These are phyloP conservation scores for Candida manassasensis DNA, from an alignment of 805 yeast species.

Conservation along the genomic window DNA sequence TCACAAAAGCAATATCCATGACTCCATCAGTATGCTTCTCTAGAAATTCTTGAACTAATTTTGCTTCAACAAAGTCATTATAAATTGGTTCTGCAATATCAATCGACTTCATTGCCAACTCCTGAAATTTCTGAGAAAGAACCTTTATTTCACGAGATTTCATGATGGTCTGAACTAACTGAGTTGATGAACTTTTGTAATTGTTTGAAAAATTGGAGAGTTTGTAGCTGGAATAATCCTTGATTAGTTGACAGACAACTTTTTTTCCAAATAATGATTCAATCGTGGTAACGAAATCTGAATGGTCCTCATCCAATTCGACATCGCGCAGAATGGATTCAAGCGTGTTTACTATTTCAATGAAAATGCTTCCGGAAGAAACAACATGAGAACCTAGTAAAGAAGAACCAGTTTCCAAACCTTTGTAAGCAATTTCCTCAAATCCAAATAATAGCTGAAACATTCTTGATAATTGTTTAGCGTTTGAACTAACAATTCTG, in stretches of 20 bases:
- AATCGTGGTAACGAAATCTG: conserved; percentile 7
- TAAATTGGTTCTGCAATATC: conserved; percentile 14
- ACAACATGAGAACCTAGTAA: conserved; percentile 57
- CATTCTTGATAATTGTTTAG: conserved; percentile 56
- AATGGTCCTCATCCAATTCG: conserved; percentile 1
- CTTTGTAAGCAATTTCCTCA: conserved; percentile 53
- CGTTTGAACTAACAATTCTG: conserved; percentile 70
- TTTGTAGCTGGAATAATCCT: conserved; percentile 1
- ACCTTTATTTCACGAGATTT: conserved; percentile 4
- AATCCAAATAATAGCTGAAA: conserved; percentile 61
- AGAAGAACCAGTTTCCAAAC: conserved; percentile 65
- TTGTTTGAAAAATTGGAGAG: conserved; percentile 10
- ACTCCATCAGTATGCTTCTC: conserved; percentile 71
- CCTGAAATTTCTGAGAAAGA: conserved; percentile 8
- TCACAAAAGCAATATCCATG: conserved; percentile 70
- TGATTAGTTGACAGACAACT: neutral
- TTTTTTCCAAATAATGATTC: conserved; percentile 7
- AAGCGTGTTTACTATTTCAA: conserved; percentile 45
- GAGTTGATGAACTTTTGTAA: conserved; percentile 11
- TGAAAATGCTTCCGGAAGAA: conserved; percentile 46
- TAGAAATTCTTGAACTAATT: conserved; percentile 21
- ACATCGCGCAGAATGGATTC: conserved; percentile 17
- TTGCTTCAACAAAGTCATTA: conserved; percentile 14
- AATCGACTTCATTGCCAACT: conserved; percentile 12
- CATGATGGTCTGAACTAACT: conserved; percentile 1